These are phyloP conservation scores for Hymenoscyphus salicellus DNA, from an alignment of 2,329 filamentous ascomycete genomes.

Conservation along the genomic window DNA sequence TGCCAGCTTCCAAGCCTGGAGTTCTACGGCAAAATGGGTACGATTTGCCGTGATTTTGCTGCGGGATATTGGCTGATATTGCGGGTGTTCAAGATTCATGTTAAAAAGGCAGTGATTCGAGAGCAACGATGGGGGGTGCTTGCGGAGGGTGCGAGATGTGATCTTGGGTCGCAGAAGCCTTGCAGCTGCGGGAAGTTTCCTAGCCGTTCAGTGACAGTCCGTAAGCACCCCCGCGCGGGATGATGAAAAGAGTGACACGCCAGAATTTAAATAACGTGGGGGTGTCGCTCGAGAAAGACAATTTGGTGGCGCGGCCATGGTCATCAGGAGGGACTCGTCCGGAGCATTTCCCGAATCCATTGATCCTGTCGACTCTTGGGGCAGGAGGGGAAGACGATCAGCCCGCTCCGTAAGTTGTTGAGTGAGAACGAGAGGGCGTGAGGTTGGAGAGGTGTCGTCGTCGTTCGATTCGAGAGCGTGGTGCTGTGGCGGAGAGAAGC, in stretches of 20 bases:
- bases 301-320: slow-evolving; percentile 1
- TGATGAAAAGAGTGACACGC: slow-evolving; percentile 1
- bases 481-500: neutral
- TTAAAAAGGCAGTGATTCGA: neutral
- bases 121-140: neutral
- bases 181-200: neutral
- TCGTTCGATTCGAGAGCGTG: neutral
- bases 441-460: neutral
- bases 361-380: neutral
- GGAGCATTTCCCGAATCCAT: slow-evolving; percentile 1
- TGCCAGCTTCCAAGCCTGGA: no score
- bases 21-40: neutral
- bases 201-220: neutral
- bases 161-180: neutral
- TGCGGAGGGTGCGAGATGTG: no score
- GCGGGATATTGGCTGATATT: slow-evolving; percentile 3
- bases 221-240: slow-evolving; percentile 1
- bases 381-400: neutral
- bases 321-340: neutral
- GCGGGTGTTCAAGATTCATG: neutral
- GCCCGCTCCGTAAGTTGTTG: neutral
- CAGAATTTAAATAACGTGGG: neutral
- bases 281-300: neutral
- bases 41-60: neutral
- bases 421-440: neutral